Base-by-base conservation (phyloP, 1,284 basidiomycete species). In the Malassezia vespertilionis region DNA sequence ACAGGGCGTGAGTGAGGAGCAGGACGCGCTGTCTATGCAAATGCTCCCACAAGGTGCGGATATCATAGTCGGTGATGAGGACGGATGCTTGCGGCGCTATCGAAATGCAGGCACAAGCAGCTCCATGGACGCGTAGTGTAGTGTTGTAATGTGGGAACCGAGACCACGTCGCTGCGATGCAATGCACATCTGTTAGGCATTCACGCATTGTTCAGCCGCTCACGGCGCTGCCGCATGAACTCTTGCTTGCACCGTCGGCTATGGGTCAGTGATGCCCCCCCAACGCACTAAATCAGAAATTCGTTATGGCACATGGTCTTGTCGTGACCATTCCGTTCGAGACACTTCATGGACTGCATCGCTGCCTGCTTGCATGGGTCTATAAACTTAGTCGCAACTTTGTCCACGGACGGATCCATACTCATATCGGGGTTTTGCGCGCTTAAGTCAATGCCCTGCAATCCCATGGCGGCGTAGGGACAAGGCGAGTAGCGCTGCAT, bases 341-440 rank as follows among this genome's bases (percentile, higher is more conserved):
- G 52, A 32, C 67, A 69, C 42, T 60, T 57, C 62, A 69, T 68
- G 10, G 54, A 58, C 21, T 60, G 56, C 40, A 60, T 53, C 20
- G 65, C 61, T 0, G 67, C 67, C n/a, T 61, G 53, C 22, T 57
- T 59, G 40, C 67, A 69, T 0, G 66, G 66, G 35, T 69, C 66
- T 11, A 58, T 58, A 36, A 41, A 65, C 45, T 65, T 61, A 20
- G 55, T 56, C 5, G 62, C 54, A 6, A 56, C 53, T 31, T 66
- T 64, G 47, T 57, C 46, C 12, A 49, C 53, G 54, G 60, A 56
- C 18, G 62, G 54, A 18, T 46, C 39, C 39, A 17, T 23, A 5
- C 23, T 14, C 18, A 61, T 44, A 10, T 50, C 42, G 1, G 48
- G 48, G 23, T 33, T 32, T 17, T 26, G 42, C n/a, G 33, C 42